These are phyloP conservation scores for Apiotrichum porosum DNA, from an alignment of 1,284 basidiomycete species.

Conservation along the genomic window DNA sequence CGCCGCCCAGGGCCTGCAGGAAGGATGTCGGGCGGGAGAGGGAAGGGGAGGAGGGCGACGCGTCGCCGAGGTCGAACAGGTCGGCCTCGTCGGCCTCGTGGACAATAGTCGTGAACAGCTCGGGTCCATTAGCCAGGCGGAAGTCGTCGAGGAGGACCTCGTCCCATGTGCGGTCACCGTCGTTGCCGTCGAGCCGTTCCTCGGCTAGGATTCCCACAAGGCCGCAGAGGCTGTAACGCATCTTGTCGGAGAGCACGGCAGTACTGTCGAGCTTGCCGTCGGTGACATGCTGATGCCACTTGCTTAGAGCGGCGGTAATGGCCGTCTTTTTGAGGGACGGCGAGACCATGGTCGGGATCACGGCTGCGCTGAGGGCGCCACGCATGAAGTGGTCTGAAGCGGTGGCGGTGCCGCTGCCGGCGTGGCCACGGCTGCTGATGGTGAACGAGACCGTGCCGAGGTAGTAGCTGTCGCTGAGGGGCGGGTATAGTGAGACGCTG, in stretches of 20 bases:
- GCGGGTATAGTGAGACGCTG: not conserved
- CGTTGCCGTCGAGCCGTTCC: too few species aligned
- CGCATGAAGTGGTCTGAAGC: not conserved
- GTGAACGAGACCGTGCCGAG: not conserved
- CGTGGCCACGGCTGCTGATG: slow-evolving; percentile 1
- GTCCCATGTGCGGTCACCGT: not conserved
- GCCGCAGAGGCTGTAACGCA: not conserved
- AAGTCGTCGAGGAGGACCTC: not conserved
- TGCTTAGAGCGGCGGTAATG: not conserved
- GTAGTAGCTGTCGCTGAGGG: not conserved
- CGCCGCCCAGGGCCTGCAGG: not conserved
- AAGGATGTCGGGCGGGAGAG: too few species aligned
- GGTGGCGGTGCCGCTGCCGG: not conserved
- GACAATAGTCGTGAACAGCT: not conserved
- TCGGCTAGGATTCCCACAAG: too few species aligned
- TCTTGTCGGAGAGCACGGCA: not conserved
- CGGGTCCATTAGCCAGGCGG: not conserved
- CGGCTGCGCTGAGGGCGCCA: not conserved
- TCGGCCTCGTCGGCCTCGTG: not conserved
- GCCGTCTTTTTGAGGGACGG: not conserved
- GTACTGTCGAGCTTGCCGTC: not conserved
- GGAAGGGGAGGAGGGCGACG: not conserved
- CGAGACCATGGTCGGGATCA: not conserved
- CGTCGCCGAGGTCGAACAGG: not conserved
- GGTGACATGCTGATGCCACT: not conserved